Evolutionary conservation across 208 protist species (phyloP).

Genomic region (Crithidia brevicula): DNA sequence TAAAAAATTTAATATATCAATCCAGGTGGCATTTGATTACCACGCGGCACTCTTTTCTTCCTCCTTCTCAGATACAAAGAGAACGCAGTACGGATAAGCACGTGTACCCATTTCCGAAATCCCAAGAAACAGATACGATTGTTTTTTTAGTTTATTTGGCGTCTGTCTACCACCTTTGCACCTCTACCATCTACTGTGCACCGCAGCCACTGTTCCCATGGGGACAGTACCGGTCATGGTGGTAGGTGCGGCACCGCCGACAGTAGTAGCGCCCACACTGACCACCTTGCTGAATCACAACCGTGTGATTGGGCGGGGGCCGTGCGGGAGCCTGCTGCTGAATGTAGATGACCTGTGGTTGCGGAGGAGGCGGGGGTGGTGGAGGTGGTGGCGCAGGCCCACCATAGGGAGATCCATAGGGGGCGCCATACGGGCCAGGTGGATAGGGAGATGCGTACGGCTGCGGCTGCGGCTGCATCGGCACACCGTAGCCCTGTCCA

Average conservation of each 20-base stretch:
- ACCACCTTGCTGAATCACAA: background rate
- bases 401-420: background rate
- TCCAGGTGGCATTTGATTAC: no score
- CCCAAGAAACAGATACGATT: background rate
- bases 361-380: constrained; percentile 1
- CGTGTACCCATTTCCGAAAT: background rate
- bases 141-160: no score
- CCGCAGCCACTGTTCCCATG: background rate
- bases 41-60: no score
- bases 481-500: background rate
- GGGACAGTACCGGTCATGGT: background rate
- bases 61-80: no score
- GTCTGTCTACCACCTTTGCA: background rate
- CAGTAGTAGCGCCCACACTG: background rate
- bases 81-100: no score
- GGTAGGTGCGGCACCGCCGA: background rate
- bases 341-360: constrained; percentile 4
- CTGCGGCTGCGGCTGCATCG: background rate
- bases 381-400: background rate
- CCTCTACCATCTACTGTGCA: background rate
- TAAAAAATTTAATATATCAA: no score
- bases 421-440: background rate
- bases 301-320: background rate
- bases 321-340: background rate
- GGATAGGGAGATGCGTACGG: background rate